Evolutionary conservation across 176 grass and related monocot species (phyloP).

Genomic region (Eragrostis nindensis): DNA sequence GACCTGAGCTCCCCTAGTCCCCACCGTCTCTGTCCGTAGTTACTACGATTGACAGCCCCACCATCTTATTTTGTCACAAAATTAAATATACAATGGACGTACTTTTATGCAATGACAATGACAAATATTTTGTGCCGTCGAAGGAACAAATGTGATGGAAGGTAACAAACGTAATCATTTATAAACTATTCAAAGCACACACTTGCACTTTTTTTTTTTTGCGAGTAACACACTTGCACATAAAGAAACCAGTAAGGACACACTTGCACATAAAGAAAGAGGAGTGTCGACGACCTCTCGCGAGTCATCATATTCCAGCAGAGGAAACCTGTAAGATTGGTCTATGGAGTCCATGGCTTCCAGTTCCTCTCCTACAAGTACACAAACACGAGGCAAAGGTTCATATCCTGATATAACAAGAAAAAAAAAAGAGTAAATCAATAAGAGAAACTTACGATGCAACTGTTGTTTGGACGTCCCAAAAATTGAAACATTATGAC

Average conservation of each 20-base stretch:
- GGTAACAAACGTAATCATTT: not conserved
- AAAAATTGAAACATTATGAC: too few species aligned
- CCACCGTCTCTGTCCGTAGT: not conserved
- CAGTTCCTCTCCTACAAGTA: not conserved
- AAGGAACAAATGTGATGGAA: not conserved
- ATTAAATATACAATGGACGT: not conserved
- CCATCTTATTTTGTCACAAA: not conserved
- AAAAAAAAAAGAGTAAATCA: not conserved
- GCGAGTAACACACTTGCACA: too few species aligned
- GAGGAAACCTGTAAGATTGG: not conserved
- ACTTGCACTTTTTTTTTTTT: too few species aligned
- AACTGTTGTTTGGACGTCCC: too few species aligned
- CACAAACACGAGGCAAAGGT: not conserved
- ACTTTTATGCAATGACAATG: too few species aligned
- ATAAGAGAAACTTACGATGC: too few species aligned
- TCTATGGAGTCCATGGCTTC: constrained; percentile 2
- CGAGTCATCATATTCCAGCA: constrained; percentile 1
- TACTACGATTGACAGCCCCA: not conserved
- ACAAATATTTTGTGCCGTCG: too few species aligned
- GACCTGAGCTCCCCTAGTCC: not conserved
- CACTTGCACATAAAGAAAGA: not conserved
- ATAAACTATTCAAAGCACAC: not conserved
- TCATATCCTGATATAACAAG: not conserved
- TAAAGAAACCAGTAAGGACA: too few species aligned
- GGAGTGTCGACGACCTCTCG: constrained; percentile 14